Conservation (phyloP, 345 rosid genomes). For the Isatis tinctoria region DNA sequence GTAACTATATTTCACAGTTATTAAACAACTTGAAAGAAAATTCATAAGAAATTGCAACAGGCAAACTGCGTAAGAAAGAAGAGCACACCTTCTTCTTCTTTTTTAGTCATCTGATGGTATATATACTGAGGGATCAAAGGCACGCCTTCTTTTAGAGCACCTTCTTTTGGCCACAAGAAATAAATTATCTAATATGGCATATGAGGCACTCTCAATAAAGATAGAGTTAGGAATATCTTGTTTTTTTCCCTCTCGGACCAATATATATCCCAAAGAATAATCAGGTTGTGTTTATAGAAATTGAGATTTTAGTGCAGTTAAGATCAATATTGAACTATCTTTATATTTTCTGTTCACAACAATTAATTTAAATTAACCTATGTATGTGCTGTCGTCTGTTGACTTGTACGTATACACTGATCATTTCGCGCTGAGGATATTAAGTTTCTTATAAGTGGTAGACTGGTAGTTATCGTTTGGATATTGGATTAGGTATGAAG, state of each 20-base stretch:
- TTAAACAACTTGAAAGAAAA: not conserved
- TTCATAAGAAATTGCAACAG: not conserved
- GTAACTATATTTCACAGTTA: not conserved
- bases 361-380: not conserved
- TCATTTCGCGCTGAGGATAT: not conserved
- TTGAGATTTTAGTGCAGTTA: not conserved
- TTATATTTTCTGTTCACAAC: not conserved
- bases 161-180: no score
- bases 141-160: no score
- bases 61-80: not conserved
- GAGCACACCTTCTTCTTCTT: no score
- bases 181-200: no score
- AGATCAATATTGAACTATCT: not conserved
- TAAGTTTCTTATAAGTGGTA: not conserved
- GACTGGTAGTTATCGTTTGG: conserved; percentile 13
- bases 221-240: no score
- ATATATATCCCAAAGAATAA: not conserved
- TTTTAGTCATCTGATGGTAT: no score
- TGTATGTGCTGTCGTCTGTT: not conserved
- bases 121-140: no score
- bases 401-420: not conserved
- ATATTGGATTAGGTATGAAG: conserved; percentile 21
- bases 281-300: not conserved
- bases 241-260: no score
- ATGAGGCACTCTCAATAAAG: no score